Conservation (phyloP, 2,329 filamentous ascomycete genomes). For the Aspergillus sergii region DNA sequence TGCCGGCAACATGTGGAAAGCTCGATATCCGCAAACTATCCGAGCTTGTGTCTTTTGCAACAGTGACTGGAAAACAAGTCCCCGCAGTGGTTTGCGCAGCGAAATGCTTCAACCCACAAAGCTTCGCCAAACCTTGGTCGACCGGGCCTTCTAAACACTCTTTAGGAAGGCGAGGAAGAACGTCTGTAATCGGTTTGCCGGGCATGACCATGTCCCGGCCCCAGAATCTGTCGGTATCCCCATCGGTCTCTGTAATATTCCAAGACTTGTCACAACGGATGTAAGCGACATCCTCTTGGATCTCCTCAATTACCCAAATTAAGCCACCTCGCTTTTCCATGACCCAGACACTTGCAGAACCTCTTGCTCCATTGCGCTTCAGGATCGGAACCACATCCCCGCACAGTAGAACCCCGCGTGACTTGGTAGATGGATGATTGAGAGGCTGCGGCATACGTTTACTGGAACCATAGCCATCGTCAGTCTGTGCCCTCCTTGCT, state of each 20-base stretch:
- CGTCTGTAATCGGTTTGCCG: slow-evolving; percentile 73
- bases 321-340: slow-evolving; percentile 93
- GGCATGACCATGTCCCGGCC: slow-evolving; percentile 67
- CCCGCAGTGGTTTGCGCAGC: slow-evolving; percentile 77
- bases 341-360: slow-evolving; percentile 95
- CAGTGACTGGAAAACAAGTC: slow-evolving; percentile 80
- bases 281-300: slow-evolving; percentile 86
- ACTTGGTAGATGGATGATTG: slow-evolving; percentile 73
- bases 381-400: slow-evolving; percentile 98
- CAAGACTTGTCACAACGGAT: slow-evolving; percentile 78
- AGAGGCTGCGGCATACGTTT: slow-evolving; percentile 56
- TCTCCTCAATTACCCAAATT: slow-evolving; percentile 98
- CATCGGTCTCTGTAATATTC: slow-evolving; percentile 67
- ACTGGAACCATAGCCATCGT: slow-evolving; percentile 58
- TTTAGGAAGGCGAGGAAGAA: slow-evolving; percentile 81
- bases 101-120: slow-evolving; percentile 74
- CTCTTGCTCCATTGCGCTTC: slow-evolving; percentile 88
- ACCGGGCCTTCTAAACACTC: slow-evolving; percentile 67
- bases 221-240: slow-evolving; percentile 86
- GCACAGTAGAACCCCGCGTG: slow-evolving; percentile 85
- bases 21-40: slow-evolving; percentile 83
- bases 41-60: slow-evolving; percentile 71
- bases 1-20: slow-evolving; percentile 95
- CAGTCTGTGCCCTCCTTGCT: slow-evolving; percentile 57
- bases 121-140: slow-evolving; percentile 75